Base-by-base conservation (phyloP, 164 flowering plant genomes). In the Tinospora cordifolia region DNA sequence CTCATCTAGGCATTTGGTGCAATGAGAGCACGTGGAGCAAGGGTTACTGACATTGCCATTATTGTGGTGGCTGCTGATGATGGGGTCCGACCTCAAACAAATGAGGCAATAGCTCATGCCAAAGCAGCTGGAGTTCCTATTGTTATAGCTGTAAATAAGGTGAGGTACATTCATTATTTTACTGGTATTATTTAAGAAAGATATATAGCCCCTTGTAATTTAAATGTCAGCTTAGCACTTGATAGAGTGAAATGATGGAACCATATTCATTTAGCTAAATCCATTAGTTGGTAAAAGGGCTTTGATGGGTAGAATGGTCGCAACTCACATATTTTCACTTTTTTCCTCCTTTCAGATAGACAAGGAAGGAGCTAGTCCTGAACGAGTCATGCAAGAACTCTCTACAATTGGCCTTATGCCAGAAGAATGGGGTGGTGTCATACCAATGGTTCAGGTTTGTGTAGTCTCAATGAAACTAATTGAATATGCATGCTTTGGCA, bases 11-110 rank as follows among this genome's bases (percentile, higher is more conserved):
- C 98, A 73, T 93, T 93, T 83, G 97, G 97, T 65, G 97, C 98
- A 30, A 93, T 93, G 97, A 91, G 98, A 75, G 98, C 97, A 78
- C 97, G 97, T 72, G 97, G 98, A 76, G 92, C 98, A 34, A 82
- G 91, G 77, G 98, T 93, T 65, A 93, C 98, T 21, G 97, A 93
- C 76, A 93, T 93, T 80, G 98, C 89, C 68, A 83, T 93, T 44
- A 88, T 93, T 81, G 98, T 93, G 69, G 98, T 93, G 64, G 97
- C 98, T 62, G 97, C 97, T 70, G 98, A 93, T 87, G 98, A 93
- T 81, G 98, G 98, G 25, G 87, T 93, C 30, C 90, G 88, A n/a
- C 98, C 98, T 79, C 97, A 93, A 77, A 91, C 98, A 77, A 87
- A 74, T 80, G 98, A 93, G 79, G 98, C 98, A 60, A 91, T 93